phyloP scores from a whole-genome alignment of 2,329 filamentous ascomycete species.

The Aspergillus clavatus region DNA sequence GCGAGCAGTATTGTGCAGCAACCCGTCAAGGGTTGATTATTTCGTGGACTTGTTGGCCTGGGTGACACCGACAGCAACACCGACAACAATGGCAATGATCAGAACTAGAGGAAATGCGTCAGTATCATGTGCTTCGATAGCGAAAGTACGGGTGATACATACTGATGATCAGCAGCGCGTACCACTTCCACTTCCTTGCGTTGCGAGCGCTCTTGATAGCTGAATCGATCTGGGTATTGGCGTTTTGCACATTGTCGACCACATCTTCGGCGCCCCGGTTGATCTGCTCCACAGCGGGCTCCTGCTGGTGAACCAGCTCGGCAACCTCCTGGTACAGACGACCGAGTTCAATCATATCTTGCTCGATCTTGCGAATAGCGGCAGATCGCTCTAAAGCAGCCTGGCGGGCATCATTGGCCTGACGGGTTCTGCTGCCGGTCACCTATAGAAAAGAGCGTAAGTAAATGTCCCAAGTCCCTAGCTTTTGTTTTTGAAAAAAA shows the following conservation, averaged over 20 bases:
- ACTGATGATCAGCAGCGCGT: constrained; percentile 72
- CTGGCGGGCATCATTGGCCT: constrained; percentile 72
- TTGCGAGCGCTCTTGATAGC: constrained; percentile 76
- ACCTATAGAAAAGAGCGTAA: constrained; percentile 19
- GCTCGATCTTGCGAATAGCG: constrained; percentile 87
- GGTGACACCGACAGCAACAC: constrained; percentile 47
- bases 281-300: constrained; percentile 72
- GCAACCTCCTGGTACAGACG: constrained; percentile 89
- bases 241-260: constrained; percentile 76
- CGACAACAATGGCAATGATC: constrained; percentile 51
- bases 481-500: no score
- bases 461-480: background rate
- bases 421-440: constrained; percentile 54
- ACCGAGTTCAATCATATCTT: constrained; percentile 79
- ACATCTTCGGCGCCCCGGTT: constrained; percentile 84
- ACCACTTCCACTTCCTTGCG: constrained; percentile 94
- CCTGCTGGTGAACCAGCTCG: constrained; percentile 78
- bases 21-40: background rate
- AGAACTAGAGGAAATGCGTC: constrained; percentile 39
- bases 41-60: constrained; percentile 22
- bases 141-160: constrained; percentile 33
- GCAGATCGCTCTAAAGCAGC: constrained; percentile 77
- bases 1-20: background rate
- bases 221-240: constrained; percentile 74
- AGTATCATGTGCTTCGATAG: background rate